phyloP scores from a whole-genome alignment of 2,329 filamentous ascomycete genomes.

The Apiospora rasikravindrae region DNA sequence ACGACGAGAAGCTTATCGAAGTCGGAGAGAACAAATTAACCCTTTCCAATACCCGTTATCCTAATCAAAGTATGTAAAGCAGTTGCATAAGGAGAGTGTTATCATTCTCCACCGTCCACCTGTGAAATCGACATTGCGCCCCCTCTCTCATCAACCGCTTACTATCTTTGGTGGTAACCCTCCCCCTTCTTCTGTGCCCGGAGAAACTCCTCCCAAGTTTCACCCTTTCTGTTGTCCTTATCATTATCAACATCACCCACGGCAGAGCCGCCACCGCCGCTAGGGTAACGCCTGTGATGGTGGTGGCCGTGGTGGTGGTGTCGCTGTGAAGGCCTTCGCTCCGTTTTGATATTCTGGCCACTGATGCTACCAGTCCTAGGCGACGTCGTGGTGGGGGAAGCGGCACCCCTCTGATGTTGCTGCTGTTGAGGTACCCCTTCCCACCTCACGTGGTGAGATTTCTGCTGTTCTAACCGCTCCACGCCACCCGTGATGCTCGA shows the following conservation, averaged over 20 bases:
- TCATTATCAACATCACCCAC: background rate
- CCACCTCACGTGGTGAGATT: background rate
- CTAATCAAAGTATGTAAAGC: too few relatives aligned
- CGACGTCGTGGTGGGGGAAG: background rate
- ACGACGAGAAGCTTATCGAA: background rate
- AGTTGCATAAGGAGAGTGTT: too few relatives aligned
- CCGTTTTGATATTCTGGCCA: background rate
- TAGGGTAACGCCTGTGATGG: background rate
- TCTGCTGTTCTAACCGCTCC: background rate
- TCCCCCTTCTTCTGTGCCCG: conserved; percentile 1
- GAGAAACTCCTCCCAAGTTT: conserved; percentile 9
- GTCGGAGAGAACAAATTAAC: background rate
- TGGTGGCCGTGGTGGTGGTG: background rate
- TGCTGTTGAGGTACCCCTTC: background rate
- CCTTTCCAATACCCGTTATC: background rate
- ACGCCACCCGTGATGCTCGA: background rate
- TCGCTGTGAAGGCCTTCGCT: background rate
- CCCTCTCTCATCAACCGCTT: background rate
- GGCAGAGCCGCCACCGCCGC: background rate
- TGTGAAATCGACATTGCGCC: background rate
- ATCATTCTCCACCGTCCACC: background rate
- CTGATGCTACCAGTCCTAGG: background rate
- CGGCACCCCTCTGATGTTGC: background rate
- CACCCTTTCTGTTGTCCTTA: background rate
- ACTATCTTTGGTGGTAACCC: background rate